Conservation (phyloP, 495 filamentous ascomycete species). For the Penicillium diatomitis region DNA sequence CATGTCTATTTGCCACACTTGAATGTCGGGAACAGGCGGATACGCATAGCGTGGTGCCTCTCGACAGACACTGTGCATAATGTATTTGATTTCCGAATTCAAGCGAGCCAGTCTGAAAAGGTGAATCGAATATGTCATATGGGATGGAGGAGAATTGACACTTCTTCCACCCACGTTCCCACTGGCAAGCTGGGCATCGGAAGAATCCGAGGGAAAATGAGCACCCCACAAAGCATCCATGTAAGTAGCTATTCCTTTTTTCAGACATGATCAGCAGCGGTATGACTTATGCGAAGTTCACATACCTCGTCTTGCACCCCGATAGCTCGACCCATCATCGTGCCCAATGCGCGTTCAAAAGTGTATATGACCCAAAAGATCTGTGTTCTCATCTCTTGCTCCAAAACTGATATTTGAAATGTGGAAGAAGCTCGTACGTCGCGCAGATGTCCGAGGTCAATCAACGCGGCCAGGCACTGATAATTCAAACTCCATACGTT, state of each 20-base stretch:
- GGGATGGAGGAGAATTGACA: constrained; percentile 11
- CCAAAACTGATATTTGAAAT: constrained; percentile 27
- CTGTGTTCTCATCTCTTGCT: constrained; percentile 40
- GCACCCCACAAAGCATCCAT: neutral
- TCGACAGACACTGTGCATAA: constrained; percentile 35
- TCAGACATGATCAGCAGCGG: too few relatives aligned
- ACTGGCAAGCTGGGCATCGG: constrained; percentile 19
- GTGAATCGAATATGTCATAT: constrained; percentile 35
- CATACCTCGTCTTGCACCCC: constrained; percentile 42
- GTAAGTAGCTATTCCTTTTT: too few relatives aligned
- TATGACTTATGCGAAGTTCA: constrained; percentile 31
- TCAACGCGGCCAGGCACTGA: constrained; percentile 35
- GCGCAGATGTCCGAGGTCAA: constrained; percentile 39
- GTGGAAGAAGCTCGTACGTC: constrained; percentile 25
- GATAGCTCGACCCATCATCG: constrained; percentile 42
- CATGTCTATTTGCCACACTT: constrained; percentile 33
- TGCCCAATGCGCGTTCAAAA: constrained; percentile 36
- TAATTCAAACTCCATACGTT: constrained; percentile 43
- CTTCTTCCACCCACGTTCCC: neutral
- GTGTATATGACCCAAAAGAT: constrained; percentile 42
- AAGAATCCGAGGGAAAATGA: constrained; percentile 24
- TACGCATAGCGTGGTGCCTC: constrained; percentile 30
- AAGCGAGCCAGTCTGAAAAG: constrained; percentile 32
- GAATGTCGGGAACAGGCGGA: constrained; percentile 29
- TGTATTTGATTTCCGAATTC: constrained; percentile 43